phyloP scores from a whole-genome alignment of 2,329 filamentous ascomycete species.

The Fusarium sp. region DNA sequence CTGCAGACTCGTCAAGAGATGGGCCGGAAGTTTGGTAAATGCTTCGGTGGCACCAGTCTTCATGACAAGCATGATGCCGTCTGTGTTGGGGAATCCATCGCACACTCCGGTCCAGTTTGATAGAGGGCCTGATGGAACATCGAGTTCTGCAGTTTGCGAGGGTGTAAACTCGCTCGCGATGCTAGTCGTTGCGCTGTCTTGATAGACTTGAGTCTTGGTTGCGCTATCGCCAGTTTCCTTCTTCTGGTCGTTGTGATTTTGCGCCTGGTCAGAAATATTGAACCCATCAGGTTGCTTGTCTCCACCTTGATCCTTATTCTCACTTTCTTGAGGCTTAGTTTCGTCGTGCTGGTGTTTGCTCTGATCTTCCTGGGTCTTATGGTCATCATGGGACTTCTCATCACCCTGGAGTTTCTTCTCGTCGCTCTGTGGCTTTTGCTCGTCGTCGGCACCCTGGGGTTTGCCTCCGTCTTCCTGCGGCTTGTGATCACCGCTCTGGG shows the following conservation, averaged over 20 bases:
- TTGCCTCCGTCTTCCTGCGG: neutral
- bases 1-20: conserved; percentile 64
- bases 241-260: conserved; percentile 13
- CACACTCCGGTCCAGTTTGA: conserved; percentile 45
- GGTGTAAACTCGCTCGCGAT: conserved; percentile 1
- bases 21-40: conserved; percentile 64
- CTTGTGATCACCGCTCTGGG: neutral
- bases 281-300: neutral
- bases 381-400: neutral
- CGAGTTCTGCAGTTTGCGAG: conserved; percentile 14
- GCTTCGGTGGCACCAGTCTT: conserved; percentile 70
- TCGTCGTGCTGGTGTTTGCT: conserved; percentile 3
- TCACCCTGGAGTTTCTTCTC: conserved; percentile 1
- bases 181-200: neutral
- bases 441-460: neutral
- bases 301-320: conserved; percentile 33
- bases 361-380: neutral
- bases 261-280: neutral
- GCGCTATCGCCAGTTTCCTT: neutral
- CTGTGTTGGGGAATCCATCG: conserved; percentile 55
- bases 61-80: conserved; percentile 63
- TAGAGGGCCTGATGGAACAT: conserved; percentile 24
- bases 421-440: conserved; percentile 14
- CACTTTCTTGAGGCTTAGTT: neutral
- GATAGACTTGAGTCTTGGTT: neutral